Conservation (phyloP, 495 filamentous ascomycete genomes). For the Tricharina praecox region DNA sequence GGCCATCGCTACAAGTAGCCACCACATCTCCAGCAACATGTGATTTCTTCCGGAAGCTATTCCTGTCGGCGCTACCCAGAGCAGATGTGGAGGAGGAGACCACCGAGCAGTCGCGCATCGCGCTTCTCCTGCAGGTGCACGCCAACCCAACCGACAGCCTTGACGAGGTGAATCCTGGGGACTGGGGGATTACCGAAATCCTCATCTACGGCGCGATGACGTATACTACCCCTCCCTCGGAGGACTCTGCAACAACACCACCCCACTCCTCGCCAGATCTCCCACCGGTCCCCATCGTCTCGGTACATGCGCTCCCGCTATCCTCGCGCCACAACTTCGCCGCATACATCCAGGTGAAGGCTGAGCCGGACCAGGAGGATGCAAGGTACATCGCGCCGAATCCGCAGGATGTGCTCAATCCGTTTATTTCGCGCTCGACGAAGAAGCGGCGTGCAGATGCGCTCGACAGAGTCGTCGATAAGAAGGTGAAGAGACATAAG, state of each 20-base stretch:
- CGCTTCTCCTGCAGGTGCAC: slow-evolving; percentile 16
- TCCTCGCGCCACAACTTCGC: slow-evolving; percentile 21
- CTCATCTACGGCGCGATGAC: slow-evolving; percentile 22
- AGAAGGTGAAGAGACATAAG: slow-evolving; percentile 8
- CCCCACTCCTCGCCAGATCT: slow-evolving; percentile 17
- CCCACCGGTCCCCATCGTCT: slow-evolving; percentile 10
- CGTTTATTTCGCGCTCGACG: slow-evolving; percentile 17
- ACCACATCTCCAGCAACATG: slow-evolving; percentile 18
- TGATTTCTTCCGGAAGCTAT: slow-evolving; percentile 21
- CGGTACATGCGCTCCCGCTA: slow-evolving; percentile 22
- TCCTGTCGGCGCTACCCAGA: slow-evolving; percentile 16
- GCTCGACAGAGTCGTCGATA: slow-evolving; percentile 21
- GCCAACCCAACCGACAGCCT: background rate
- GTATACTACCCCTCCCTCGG: slow-evolving; percentile 11
- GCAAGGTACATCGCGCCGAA: slow-evolving; percentile 21
- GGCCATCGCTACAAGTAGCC: slow-evolving; percentile 23
- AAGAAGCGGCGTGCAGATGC: slow-evolving; percentile 21
- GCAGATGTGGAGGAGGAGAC: slow-evolving; percentile 11
- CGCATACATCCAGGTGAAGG: slow-evolving; percentile 9
- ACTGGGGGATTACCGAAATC: slow-evolving; percentile 22
- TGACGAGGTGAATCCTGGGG: slow-evolving; percentile 2
- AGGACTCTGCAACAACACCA: slow-evolving; percentile 10
- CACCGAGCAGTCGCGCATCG: slow-evolving; percentile 18
- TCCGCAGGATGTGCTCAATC: slow-evolving; percentile 23
- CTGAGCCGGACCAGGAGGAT: slow-evolving; percentile 7